Base-by-base conservation (phyloP, 2,329 filamentous ascomycete species). In the Hirsutella rhossiliensis region DNA sequence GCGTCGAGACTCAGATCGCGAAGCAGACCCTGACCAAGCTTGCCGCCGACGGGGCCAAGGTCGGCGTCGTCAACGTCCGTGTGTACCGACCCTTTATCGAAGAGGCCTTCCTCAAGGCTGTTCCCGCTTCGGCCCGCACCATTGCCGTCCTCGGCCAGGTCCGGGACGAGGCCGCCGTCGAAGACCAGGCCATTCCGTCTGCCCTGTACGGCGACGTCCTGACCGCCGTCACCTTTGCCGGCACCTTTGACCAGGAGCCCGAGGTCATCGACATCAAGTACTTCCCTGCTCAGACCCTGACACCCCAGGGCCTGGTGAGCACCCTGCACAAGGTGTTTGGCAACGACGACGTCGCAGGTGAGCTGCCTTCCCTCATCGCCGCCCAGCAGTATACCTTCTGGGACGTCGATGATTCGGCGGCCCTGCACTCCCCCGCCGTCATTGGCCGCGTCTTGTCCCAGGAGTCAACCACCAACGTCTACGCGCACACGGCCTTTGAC, bases 11-110 rank as follows among this genome's bases (percentile, higher is more conserved):
- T 13, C 88, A 92, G 54, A 69, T 97, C 48, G 80, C 87, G 45
- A 81, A 83, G 51, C 87, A 96, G 65, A 78, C 95, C 43, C 80
- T 87, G 11, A 71, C 73, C 38, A 79, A 81, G 36, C 71, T 97
- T 40, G 76, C 84, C 28, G 74, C 77, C 50, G 75, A 82, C 50
- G 88, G 83, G 51, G 75, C 76, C 58, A 87, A 82, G 66, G 77
- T 96, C 48, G 92, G 92, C 55, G 84, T 90, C 34, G 73, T 98
- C 63, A 90, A 87, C 55, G 90, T 97, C 40, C 84, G 92, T 50
- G 75, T 98, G 44, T 98, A 97, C 72, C 80, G 90, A 38, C 92
- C 92, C 15, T 97, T 98, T 58, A 79, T 92, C 29, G 92, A 98
- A 67, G 88, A 96, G 61, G 85, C 87, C 42, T 97, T 98, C 73